Base-by-base conservation (phyloP, 2,329 filamentous ascomycete species). In the Botrytis elliptica region DNA sequence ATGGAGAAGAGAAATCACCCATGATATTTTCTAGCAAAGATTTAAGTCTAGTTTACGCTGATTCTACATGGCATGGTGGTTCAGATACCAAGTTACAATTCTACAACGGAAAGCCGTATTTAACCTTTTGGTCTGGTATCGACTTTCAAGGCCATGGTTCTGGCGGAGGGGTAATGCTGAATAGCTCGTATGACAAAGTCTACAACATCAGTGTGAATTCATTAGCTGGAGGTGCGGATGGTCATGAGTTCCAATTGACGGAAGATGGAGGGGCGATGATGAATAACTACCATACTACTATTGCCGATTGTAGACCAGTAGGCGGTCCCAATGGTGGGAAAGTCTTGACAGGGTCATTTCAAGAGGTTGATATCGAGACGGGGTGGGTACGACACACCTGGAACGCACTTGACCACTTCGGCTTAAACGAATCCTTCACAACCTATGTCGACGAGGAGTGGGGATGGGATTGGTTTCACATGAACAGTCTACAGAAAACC, bases 281-380 rank as follows among this genome's bases (percentile, higher is more conserved):
- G 40, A 71, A 64, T 49, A 71, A 71, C 44, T 71, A 71, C 22
- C 69, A 71, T 62, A 71, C 59, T 44, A 52, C 20, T 36, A n/a
- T 71, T 14, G 59, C 69, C 14, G 69, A 71, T n/a, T 49, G 59
- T 55, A 64, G 29, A 40, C 46, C 69, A n/a, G 57, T 71, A 14
- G 44, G 36, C 18, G 57, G 59, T 14, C 42, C 33, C 25, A 40
- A 64, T 25, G 69, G 57, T 33, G 69, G 69, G 8, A 71, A 71
- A 14, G 59, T 71, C 14, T 29, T 71, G 33, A 64, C 69, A 7
- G 57, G 25, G 20, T 71, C 69, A n/a, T 84, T 86, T 74, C 84
- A 86, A 76, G 86, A 88, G 79, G 81, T 88, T 46, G 84, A 88
- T 75, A 82, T 88, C n/a, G 83, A 83, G 16, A 86, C 85, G 2